Evolutionary conservation across 768 basidiomycete genomes (phyloP), one percentile per base, ranked within the genome.

Genomic region (Leucosporidium scottii): DNA sequence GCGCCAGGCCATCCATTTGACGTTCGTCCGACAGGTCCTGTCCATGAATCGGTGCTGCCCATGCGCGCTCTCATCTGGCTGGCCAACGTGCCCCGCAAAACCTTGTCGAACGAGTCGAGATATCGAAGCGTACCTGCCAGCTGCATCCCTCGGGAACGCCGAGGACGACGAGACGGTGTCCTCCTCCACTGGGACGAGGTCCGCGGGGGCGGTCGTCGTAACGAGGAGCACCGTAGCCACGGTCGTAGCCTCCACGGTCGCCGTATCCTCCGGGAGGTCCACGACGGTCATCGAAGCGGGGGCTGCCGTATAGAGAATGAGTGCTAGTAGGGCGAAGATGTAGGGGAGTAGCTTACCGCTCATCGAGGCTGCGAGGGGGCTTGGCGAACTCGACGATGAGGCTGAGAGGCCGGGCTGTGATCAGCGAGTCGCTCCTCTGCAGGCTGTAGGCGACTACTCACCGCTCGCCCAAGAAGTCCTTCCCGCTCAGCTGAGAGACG

Each of bases 321-420:
- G 50, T 10, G 48, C 6, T 20, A 30, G 25, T 20, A 15, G 36
- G 23, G 10, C 10, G 23, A 23, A 18, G 23, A 39, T 39, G 36
- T 1, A n/a, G 17, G 6, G n/a, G 18, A 18, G 36, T 21, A 25
- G 55, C 69, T 31, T 1, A 70, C 69, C 62, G 69, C 56, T 66
- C 69, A 48, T 70, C 71, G 56, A 65, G 65, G 63, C 51, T 49
- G 66, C 74, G 72, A 49, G 72, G 70, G 75, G 97, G 93, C 78
- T 94, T 93, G 12, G 94, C 92, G 76, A 92, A 92, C 78, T 99
- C 91, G 55, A 99, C 92, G 20, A 96, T 89, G 70, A 99, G 90
- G 76, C 93, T 96, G 73, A 9, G 17, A 17, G 4, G 15, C 55
- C 51, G 3, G 34, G 58, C 18, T 65, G 49, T 62, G 64, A 44